Conservation (phyloP, 768 basidiomycete species). For the Crassisporium funariophilum region DNA sequence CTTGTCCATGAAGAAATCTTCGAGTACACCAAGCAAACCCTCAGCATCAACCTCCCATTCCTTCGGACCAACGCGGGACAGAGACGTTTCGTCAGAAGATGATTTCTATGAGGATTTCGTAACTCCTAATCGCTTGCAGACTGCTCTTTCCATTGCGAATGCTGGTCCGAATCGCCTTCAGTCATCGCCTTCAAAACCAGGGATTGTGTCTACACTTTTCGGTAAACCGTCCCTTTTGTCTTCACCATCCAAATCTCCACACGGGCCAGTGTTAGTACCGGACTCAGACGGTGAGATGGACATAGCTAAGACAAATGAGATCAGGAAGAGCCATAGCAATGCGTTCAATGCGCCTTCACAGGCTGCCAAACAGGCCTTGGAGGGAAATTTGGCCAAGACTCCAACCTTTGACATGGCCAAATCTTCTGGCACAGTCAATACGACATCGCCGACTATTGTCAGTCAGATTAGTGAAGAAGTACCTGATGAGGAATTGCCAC, state of each 20-base stretch:
- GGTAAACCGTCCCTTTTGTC: conserved; percentile 32
- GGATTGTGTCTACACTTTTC: conserved; percentile 23
- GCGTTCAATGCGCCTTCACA: neutral
- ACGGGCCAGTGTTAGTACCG: neutral
- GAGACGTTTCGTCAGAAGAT: conserved; percentile 32
- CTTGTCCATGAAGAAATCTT: neutral
- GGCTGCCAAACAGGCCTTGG: neutral
- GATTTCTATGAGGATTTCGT: conserved; percentile 40
- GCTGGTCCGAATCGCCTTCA: conserved; percentile 41
- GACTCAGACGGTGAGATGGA: neutral
- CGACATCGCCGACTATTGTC: conserved; percentile 25
- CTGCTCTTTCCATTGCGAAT: conserved; percentile 67
- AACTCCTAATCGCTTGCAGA: conserved; percentile 61
- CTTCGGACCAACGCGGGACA: neutral
- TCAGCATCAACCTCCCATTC: neutral
- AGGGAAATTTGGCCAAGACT: too few species aligned
- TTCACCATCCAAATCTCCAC: conserved; percentile 8
- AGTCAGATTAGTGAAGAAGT: too few species aligned
- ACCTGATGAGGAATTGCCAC: too few species aligned
- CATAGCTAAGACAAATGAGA: neutral
- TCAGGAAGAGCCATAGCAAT: neutral
- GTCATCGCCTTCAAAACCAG: conserved; percentile 13
- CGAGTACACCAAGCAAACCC: neutral
- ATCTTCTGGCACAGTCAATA: conserved; percentile 1
- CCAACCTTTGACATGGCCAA: too few species aligned